Percentiles rank a stretch among this genome's conserved stretches.
phyloP scores from a whole-genome alignment of 805 yeast genomes.

The Scheffersomyces coipomensis region DNA sequence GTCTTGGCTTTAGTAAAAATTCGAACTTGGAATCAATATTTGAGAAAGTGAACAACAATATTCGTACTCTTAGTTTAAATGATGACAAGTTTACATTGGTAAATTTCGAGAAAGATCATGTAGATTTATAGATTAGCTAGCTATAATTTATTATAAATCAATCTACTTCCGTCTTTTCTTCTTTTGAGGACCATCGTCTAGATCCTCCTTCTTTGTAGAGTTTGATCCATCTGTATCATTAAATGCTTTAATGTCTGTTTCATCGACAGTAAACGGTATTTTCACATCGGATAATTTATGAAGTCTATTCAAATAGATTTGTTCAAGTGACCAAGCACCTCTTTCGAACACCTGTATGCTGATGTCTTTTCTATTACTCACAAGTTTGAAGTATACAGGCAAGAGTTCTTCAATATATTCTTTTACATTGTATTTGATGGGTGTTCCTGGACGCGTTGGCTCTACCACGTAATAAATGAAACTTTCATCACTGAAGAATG shows the following conservation, averaged over 20 bases:
- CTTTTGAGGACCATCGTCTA: neutral
- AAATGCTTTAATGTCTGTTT: constrained; percentile 3
- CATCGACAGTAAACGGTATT: constrained; percentile 14
- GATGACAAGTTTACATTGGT: constrained; percentile 36
- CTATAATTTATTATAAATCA: neutral
- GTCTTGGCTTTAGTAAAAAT: constrained; percentile 18
- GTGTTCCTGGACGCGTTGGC: constrained; percentile 16
- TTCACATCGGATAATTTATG: constrained; percentile 15
- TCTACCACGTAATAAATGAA: constrained; percentile 33
- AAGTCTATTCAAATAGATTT: constrained; percentile 21
- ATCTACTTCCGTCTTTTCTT: neutral
- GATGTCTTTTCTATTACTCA: constrained; percentile 2
- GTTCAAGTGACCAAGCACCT: constrained; percentile 40
- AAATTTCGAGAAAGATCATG: constrained; percentile 36
- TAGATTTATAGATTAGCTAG: constrained; percentile 16
- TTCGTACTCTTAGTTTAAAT: constrained; percentile 24
- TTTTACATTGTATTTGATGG: constrained; percentile 40
- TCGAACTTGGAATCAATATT: constrained; percentile 34
- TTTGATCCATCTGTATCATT: constrained; percentile 4
- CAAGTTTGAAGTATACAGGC: constrained; percentile 16
- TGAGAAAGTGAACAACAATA: constrained; percentile 27
- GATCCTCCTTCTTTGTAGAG: constrained; percentile 1
- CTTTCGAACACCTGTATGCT: constrained; percentile 21
- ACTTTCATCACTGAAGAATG: constrained; percentile 51
- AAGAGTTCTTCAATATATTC: constrained; percentile 41